Evolutionary conservation across 768 basidiomycete species (phyloP).

Genomic region (Kwoniella botswanensis): DNA sequence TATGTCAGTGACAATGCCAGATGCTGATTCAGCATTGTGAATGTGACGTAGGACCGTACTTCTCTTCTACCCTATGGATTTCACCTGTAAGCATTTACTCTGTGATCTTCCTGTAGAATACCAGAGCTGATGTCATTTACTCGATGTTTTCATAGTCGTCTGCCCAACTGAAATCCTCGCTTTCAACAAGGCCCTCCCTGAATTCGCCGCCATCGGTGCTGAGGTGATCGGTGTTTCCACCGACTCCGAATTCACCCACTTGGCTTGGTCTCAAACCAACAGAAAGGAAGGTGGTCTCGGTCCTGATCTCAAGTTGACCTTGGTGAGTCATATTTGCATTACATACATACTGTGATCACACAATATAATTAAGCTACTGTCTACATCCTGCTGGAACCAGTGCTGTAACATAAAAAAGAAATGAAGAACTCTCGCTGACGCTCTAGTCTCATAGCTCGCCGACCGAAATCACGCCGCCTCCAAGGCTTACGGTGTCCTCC

Average conservation of each 20-base stretch:
- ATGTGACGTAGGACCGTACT: conserved; percentile 74
- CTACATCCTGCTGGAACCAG: neutral
- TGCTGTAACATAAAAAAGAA: accelerated
- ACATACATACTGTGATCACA: conserved; percentile 1
- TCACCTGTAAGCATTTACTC: conserved; percentile 26
- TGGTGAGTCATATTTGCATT: conserved; percentile 56
- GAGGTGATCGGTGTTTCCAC: conserved; percentile 84
- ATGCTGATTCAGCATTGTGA: conserved; percentile 10
- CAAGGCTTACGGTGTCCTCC: conserved; percentile 82
- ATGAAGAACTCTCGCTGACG: neutral
- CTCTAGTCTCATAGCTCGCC: conserved; percentile 30
- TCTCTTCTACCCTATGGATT: conserved; percentile 91
- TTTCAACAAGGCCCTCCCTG: conserved; percentile 82
- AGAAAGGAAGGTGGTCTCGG: conserved; percentile 89
- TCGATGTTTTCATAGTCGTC: conserved; percentile 41
- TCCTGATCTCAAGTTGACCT: conserved; percentile 80
- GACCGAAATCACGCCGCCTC: conserved; percentile 72
- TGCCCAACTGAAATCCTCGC: conserved; percentile 97
- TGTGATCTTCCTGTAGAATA: neutral
- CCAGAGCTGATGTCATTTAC: neutral
- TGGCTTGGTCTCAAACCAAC: conserved; percentile 81
- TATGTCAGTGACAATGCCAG: neutral
- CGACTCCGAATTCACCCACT: conserved; percentile 77
- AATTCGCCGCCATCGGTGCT: conserved; percentile 75
- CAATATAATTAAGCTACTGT: too few species aligned